phyloP scores from a whole-genome alignment of 805 yeast genomes.

The Priceomyces castillae region DNA sequence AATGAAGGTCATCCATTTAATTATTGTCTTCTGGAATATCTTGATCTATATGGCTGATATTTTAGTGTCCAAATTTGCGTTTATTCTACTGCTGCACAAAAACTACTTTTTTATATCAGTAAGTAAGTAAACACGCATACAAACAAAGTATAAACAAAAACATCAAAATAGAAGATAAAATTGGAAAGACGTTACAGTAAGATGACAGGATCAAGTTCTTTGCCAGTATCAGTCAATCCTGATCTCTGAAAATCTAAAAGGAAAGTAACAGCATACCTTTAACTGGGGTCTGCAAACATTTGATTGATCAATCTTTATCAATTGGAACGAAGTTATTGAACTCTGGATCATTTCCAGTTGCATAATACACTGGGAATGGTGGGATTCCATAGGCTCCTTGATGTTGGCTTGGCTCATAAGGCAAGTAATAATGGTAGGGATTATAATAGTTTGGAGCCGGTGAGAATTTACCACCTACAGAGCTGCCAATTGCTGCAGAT shows the following conservation, averaged over 20 bases:
- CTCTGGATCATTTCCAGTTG: constrained; percentile 6
- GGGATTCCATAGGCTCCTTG: constrained; percentile 7
- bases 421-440: constrained; percentile 23
- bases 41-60: not conserved
- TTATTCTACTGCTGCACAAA: not conserved
- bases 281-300: not conserved
- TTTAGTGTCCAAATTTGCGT: not conserved
- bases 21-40: not conserved
- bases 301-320: not conserved
- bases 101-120: not conserved
- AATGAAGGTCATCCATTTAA: constrained; percentile 1
- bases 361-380: constrained; percentile 15
- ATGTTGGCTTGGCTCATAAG: constrained; percentile 17
- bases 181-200: not conserved
- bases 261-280: no score
- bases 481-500: constrained; percentile 4
- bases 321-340: constrained; percentile 4
- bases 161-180: no score
- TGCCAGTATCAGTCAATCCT: no score
- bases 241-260: no score
- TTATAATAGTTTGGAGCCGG: constrained; percentile 26
- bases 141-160: not conserved
- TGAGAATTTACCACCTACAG: constrained; percentile 17
- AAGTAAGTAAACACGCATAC: not conserved
- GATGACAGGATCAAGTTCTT: no score